Evolutionary conservation across 2,329 filamentous ascomycete species (phyloP).

Genomic region (Arthroderma sp.): DNA sequence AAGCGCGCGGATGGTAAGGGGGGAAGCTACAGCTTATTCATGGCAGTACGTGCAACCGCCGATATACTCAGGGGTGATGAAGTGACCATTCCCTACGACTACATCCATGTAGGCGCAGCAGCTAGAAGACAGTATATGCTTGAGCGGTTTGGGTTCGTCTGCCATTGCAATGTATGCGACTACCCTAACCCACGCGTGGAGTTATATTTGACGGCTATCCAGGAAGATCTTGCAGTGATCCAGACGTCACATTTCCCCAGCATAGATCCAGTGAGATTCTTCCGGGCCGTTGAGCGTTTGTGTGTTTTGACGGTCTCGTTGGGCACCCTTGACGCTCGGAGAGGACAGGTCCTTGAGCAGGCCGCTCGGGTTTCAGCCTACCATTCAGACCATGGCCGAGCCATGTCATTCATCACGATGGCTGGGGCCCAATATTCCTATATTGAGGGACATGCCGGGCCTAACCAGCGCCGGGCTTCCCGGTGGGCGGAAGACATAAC

Average conservation of each 20-base stretch:
- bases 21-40: background rate
- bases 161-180: conserved; percentile 18
- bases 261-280: background rate
- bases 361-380: conserved; percentile 18
- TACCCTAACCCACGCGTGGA: conserved; percentile 11
- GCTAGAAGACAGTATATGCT: conserved; percentile 12
- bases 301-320: conserved; percentile 11
- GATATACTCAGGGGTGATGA: conserved; percentile 19
- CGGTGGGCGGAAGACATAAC: background rate
- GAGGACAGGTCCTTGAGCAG: conserved; percentile 10
- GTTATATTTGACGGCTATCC: conserved; percentile 7
- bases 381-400: conserved; percentile 19
- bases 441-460: conserved; percentile 12
- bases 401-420: conserved; percentile 14
- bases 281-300: conserved; percentile 5
- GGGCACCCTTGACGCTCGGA: conserved; percentile 5
- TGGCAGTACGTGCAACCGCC: conserved; percentile 13
- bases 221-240: conserved; percentile 7
- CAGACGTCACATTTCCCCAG: background rate
- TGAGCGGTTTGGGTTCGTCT: conserved; percentile 18
- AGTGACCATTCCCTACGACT: conserved; percentile 13
- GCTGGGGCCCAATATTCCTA: conserved; percentile 11
- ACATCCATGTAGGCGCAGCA: conserved; percentile 1
- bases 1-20: conserved; percentile 6
- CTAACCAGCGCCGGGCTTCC: background rate